phyloP scores from a whole-genome alignment of 345 rosid genomes.

The Streptanthus diversifolius region DNA sequence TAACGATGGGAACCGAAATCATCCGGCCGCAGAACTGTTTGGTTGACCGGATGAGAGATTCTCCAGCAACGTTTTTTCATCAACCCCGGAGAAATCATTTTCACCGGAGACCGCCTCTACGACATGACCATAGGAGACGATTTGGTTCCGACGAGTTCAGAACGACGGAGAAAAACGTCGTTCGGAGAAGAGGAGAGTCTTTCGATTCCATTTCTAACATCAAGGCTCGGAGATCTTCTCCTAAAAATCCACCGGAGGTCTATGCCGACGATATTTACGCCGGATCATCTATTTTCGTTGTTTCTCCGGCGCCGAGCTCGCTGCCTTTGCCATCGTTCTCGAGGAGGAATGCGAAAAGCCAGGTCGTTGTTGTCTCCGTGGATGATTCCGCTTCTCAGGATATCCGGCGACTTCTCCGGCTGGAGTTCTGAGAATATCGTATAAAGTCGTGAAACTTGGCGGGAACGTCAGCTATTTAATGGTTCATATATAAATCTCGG shows the following conservation, averaged over 20 bases:
- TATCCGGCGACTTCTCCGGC: constrained; percentile 61
- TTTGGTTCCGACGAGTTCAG: constrained; percentile 38
- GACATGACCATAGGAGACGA: constrained; percentile 40
- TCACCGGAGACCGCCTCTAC: constrained; percentile 44
- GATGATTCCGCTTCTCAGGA: constrained; percentile 64
- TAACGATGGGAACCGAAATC: constrained; percentile 72
- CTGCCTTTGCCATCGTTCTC: constrained; percentile 61
- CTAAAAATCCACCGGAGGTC: constrained; percentile 26
- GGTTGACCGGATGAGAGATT: constrained; percentile 39
- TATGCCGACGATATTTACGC: constrained; percentile 47
- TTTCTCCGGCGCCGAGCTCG: constrained; percentile 68
- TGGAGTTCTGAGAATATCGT: constrained; percentile 30
- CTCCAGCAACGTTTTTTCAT: constrained; percentile 41
- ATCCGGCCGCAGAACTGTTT: constrained; percentile 74
- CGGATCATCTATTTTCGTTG: constrained; percentile 48
- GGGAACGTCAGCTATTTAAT: constrained; percentile 17
- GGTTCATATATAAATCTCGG: background rate
- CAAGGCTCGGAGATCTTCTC: constrained; percentile 12
- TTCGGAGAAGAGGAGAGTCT: constrained; percentile 56
- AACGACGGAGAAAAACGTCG: constrained; percentile 11
- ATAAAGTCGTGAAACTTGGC: background rate
- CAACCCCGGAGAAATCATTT: constrained; percentile 49
- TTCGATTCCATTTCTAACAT: constrained; percentile 41
- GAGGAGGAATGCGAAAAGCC: constrained; percentile 34
- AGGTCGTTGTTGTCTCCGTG: constrained; percentile 27